Base-by-base conservation (phyloP, 495 filamentous ascomycete species). In the Haplographium delicatum region DNA sequence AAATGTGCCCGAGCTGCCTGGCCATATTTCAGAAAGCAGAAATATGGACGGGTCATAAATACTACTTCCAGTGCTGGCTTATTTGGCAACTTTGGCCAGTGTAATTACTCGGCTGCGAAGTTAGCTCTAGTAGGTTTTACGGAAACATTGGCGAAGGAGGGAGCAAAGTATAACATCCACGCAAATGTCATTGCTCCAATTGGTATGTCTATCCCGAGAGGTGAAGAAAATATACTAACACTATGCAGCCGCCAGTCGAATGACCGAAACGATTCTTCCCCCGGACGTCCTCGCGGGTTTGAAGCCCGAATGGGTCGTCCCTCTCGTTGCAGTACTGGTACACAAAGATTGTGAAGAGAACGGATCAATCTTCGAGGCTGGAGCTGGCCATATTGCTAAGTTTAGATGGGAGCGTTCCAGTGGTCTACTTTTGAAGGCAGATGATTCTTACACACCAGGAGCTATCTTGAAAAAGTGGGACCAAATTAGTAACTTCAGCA, bases 201-300 rank as follows among this genome's bases (percentile, higher is more conserved):
- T 61, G 73, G 74, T 76, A 74, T 47, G 70, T 63, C 13, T 7
- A 19, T 7, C 15, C 26, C 23, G 1, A 48, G n/a, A 41, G 22
- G 24, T 44, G 16, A 4, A 16, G 15, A 19, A 34, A 18, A 19
- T 24, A 37, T 37, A 24, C 55, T 58, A 56, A 62, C 33, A 11
- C 5, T 35, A 15, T 35, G 15, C 35, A 62, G 93, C 93, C 58
- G 93, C 93, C 43, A 89, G 83, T 72, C 85, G 93, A 65, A 95
- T 98, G 94, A 98, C 93, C 30, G 82, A 93, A 65, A 98, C 93
- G 34, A 76, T 98, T 46, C 97, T 98, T 94, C 94, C 93, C 39
- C 90, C 88, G 2, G 94, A 98, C 58, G 76, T 96, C 18, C 75
- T 98, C 42, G 82, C 88, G 48, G 83, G 82, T 63, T 78, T 98